Percentiles rank a stretch among this genome's conserved stretches.
phyloP scores from a whole-genome alignment of 352 stramenopile species.

The Phytophthora nicotianae region DNA sequence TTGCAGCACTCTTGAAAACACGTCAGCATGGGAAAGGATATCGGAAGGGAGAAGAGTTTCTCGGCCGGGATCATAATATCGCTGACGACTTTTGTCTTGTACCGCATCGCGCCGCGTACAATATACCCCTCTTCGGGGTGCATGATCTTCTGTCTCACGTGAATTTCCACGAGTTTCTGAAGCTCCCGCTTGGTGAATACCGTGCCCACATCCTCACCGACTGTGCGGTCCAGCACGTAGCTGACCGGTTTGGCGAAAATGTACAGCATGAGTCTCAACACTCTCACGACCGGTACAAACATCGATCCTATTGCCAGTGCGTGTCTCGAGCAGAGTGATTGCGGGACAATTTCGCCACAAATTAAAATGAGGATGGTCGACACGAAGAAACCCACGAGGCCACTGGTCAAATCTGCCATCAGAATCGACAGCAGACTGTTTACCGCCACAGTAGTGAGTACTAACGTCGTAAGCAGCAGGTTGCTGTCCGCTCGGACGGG shows the following conservation, averaged over 20 bases:
- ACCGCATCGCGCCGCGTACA: constrained; percentile 90
- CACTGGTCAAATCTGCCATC: constrained; percentile 91
- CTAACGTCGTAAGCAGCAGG: constrained; percentile 96
- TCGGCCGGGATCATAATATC: constrained; percentile 95
- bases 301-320: constrained; percentile 74
- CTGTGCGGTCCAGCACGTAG: constrained; percentile 88
- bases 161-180: constrained; percentile 96
- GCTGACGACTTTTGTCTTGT: constrained; percentile 76
- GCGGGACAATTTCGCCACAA: constrained; percentile 94
- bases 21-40: constrained; percentile 49
- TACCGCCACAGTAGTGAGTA: constrained; percentile 97
- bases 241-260: constrained; percentile 91
- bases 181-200: constrained; percentile 95
- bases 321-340: constrained; percentile 94
- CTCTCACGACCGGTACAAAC: constrained; percentile 91
- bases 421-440: constrained; percentile 98
- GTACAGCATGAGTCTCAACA: constrained; percentile 94
- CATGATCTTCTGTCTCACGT: constrained; percentile 92
- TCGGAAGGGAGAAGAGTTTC: constrained; percentile 73
- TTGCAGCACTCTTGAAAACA: background rate
- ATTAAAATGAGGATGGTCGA: constrained; percentile 96
- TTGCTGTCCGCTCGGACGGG: constrained; percentile 95
- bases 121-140: constrained; percentile 95
- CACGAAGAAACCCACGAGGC: constrained; percentile 92
- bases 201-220: constrained; percentile 95